Evolutionary conservation across 2,329 filamentous ascomycete species (phyloP), one percentile per base, ranked within the genome.

Genomic region (Phoma sp.): DNA sequence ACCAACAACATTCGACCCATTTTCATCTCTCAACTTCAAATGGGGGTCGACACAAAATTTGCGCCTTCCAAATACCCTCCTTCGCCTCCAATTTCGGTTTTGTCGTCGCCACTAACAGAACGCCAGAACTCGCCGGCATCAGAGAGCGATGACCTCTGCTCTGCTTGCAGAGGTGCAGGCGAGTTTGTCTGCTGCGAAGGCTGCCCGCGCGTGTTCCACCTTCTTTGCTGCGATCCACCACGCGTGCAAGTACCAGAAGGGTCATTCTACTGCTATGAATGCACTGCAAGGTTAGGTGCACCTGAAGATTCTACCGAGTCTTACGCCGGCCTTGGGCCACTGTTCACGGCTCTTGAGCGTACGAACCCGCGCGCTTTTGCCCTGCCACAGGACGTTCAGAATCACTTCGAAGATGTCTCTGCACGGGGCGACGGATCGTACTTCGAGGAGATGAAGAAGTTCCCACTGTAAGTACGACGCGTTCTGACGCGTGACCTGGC

Each of bases 171-270:
- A 68, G 90, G 89, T 60, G 89, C 86, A 62, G 93, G 93, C 52
- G 87, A 92, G 64, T 84, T 99, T 59, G 83, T 98, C 61, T 97
- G 93, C 77, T 99, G 95, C 76, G 95, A 98, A 78, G 91, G 90
- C 59, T 99, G 95, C 77, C 85, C 88, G 56, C 87, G 91, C 62
- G 91, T 93, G 5, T 97, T 96, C 76, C 95, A 98, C 76, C 92
- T 95, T 72, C 83, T 85, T 55, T 98, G 95, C 74, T 86, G 95
- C 62, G 89, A 96, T 74, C 92, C 93, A 57, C 89, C 91, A 32
- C 80, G 67, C 47, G 47, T 61, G 21, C 57, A 67, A 28, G 65
- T 70, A 48, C 71, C 71, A 29, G 66, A 69, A 28, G 71, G 68
- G 7, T 65, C 66, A 14, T 98, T 92, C 91, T 95, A 84, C 74